phyloP scores from a whole-genome alignment of 805 yeast species.

The Spathaspora passalidarum region DNA sequence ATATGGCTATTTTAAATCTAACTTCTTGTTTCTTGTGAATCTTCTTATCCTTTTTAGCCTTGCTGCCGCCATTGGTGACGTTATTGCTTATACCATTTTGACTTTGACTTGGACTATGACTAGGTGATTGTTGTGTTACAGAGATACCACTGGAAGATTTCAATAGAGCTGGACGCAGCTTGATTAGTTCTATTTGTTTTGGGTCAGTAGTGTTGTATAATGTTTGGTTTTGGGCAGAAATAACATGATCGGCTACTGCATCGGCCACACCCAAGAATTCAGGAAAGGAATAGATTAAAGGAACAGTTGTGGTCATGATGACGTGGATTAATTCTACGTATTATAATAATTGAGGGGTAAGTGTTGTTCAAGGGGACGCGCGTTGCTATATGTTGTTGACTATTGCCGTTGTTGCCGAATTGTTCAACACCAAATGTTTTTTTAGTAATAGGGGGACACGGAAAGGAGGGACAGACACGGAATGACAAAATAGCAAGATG shows the following conservation, averaged over 20 bases:
- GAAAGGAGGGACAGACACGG: too few species aligned
- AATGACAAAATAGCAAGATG: too few species aligned
- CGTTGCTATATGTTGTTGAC: too few species aligned
- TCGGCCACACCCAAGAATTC: conserved; percentile 89
- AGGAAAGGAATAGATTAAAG: conserved; percentile 88
- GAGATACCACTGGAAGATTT: conserved; percentile 1
- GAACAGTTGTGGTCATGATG: conserved; percentile 94
- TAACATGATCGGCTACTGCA: conserved; percentile 94
- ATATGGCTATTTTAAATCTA: conserved; percentile 84
- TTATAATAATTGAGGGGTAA: too few species aligned
- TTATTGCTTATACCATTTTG: conserved; percentile 5
- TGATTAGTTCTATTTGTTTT: conserved; percentile 27
- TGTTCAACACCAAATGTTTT: too few species aligned
- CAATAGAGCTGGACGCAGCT: conserved; percentile 20
- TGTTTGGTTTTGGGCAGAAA: conserved; percentile 80
- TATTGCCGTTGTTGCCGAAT: too few species aligned
- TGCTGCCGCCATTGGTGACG: conserved; percentile 14
- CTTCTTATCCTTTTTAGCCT: conserved; percentile 28
- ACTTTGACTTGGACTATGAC: conserved; percentile 10
- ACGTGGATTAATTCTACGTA: too few species aligned
- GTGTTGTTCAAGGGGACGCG: too few species aligned
- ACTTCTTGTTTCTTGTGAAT: conserved; percentile 56
- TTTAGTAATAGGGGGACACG: too few species aligned
- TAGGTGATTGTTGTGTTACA: conserved; percentile 5
- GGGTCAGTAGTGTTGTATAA: conserved; percentile 44